These are phyloP conservation scores for Penicillium sp. DNA, from an alignment of 2,329 filamentous ascomycete species.

Conservation along the genomic window DNA sequence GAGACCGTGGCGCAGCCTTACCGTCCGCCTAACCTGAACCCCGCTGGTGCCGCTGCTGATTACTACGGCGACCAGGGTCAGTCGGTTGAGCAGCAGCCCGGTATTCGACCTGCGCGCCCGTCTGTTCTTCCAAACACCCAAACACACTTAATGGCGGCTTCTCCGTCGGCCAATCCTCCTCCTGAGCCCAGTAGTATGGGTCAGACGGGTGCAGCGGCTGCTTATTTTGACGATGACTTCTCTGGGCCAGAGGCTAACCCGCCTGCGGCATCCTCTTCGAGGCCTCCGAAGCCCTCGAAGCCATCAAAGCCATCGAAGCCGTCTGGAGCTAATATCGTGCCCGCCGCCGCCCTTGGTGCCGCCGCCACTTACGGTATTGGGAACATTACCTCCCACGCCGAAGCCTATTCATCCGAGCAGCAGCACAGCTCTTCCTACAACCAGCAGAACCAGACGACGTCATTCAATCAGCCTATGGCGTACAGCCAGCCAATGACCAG, in stretches of 20 bases:
- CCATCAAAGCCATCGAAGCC: conserved; percentile 30
- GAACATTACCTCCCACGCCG: conserved; percentile 29
- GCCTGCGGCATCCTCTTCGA: conserved; percentile 17
- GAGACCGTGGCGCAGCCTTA: conserved; percentile 48
- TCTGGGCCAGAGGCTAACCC: conserved; percentile 17
- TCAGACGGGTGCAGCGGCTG: conserved; percentile 53
- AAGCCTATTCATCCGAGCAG: conserved; percentile 18
- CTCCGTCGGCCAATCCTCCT: conserved; percentile 53
- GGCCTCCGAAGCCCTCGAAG: conserved; percentile 33
- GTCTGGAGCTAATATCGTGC: conserved; percentile 34
- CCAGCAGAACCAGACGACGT: conserved; percentile 2
- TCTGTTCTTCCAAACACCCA: conserved; percentile 57
- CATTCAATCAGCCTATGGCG: background rate
- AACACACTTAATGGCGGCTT: conserved; percentile 59
- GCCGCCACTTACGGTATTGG: conserved; percentile 50
- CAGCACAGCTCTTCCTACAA: conserved; percentile 20
- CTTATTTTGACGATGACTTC: conserved; percentile 50
- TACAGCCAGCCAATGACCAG: conserved; percentile 10
- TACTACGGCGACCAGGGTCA: conserved; percentile 66
- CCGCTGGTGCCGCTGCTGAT: conserved; percentile 59
- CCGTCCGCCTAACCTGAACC: conserved; percentile 40
- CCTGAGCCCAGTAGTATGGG: conserved; percentile 59
- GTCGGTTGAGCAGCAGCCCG: conserved; percentile 61
- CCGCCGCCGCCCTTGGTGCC: conserved; percentile 30
- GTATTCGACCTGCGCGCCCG: conserved; percentile 56